phyloP scores from a whole-genome alignment of 495 filamentous ascomycete species.

The Chaetomium tenue region DNA sequence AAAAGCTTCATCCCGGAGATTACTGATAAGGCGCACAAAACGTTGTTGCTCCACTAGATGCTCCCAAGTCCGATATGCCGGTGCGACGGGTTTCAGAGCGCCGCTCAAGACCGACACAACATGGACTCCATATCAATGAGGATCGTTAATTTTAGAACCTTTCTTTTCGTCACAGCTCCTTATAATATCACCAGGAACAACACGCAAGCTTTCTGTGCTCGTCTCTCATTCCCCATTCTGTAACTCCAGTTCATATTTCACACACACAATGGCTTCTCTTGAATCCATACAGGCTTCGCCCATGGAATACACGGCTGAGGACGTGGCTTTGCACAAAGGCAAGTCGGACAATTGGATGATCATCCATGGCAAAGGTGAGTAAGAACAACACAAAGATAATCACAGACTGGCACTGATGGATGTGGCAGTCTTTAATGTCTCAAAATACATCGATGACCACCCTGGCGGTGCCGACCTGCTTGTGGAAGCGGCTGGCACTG shows the following conservation, averaged over 20 bases:
- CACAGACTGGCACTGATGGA: not conserved
- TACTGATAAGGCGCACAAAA: not conserved
- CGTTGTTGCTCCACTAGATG: not conserved
- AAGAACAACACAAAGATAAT: too few relatives aligned
- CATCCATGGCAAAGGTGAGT: slow-evolving; percentile 4
- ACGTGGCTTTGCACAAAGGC: not conserved
- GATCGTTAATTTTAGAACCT: not conserved
- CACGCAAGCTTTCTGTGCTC: not conserved
- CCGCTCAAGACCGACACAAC: not conserved
- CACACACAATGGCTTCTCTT: not conserved
- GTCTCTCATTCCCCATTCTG: not conserved
- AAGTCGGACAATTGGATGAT: slow-evolving; percentile 3
- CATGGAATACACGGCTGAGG: slow-evolving; percentile 2
- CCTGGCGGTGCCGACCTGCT: slow-evolving; percentile 59
- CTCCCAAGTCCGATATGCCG: not conserved
- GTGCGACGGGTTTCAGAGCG: not conserved
- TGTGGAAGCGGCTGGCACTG: slow-evolving; percentile 54
- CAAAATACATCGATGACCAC: slow-evolving; percentile 58
- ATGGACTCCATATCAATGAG: not conserved
- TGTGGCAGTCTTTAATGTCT: slow-evolving; percentile 56
- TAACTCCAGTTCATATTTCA: not conserved
- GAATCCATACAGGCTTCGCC: not conserved
- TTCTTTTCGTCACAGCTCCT: not conserved
- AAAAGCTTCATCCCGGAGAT: not conserved
- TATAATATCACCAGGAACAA: not conserved